These are phyloP conservation scores for Diaporthe sp. DNA, from an alignment of 2,329 filamentous ascomycete genomes.

Conservation along the genomic window DNA sequence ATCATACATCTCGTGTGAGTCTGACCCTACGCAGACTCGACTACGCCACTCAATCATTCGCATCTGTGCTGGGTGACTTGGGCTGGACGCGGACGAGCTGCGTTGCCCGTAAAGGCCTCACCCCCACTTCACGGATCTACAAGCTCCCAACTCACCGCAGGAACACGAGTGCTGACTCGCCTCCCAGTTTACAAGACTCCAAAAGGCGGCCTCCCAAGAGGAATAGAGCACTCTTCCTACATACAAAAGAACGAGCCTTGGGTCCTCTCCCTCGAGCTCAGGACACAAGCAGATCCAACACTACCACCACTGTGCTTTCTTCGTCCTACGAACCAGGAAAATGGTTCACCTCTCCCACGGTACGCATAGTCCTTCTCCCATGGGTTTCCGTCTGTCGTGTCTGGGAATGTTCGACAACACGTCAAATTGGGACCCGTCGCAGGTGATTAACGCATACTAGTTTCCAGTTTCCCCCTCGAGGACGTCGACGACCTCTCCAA, in stretches of 20 bases:
- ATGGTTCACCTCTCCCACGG: slow-evolving; percentile 71
- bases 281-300: slow-evolving; percentile 42
- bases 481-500: slow-evolving; percentile 48
- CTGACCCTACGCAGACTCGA: not conserved
- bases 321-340: slow-evolving; percentile 51
- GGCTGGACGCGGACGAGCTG: not conserved
- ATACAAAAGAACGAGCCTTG: not conserved
- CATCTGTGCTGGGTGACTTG: not conserved
- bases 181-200: not conserved
- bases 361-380: not conserved
- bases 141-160: not conserved
- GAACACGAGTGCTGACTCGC: slow-evolving; percentile 7
- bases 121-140: not conserved
- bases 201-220: slow-evolving; percentile 10
- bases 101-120: not conserved
- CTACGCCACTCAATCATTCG: not conserved
- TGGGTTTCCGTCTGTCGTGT: not conserved
- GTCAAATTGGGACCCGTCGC: no score
- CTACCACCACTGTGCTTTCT: slow-evolving; percentile 49
- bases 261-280: slow-evolving; percentile 42
- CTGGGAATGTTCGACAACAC: no score
- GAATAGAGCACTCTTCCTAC: not conserved
- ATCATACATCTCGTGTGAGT: slow-evolving; percentile 6
- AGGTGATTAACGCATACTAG: slow-evolving; percentile 27
- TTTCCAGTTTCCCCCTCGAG: slow-evolving; percentile 51